Base-by-base conservation (phyloP, 164 flowering plant species). In the Cinnamomum chago region DNA sequence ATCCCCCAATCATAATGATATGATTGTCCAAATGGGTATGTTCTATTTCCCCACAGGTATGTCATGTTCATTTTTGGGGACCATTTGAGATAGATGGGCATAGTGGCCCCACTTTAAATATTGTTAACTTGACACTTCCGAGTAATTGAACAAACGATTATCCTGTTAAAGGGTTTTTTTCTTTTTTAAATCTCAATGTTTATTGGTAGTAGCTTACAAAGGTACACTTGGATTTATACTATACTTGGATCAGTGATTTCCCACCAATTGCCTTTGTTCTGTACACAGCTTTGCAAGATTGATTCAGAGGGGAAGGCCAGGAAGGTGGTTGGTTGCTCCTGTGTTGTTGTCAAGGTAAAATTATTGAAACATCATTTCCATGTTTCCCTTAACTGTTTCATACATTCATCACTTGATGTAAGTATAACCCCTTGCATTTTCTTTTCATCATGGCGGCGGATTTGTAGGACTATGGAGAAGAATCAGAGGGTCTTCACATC, bases 301-400 rank as follows among this genome's bases (percentile, higher is more conserved):
- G 97, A 91, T 72, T 86, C 97, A 0, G 94, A 91, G 72, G 96
- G 96, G 10, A 91, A 90, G 40, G 95, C 97, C 1, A 83, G 96
- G 82, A 91, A 93, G 76, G 97, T 93, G 24, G 91, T 90, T 10
- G 92, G 93, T 50, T 87, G 91, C 81, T 88, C 94, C 13, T 87
- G 90, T 28, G 85, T 90, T 70, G 96, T 93, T 64, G 88, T 93
- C 51, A 91, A 90, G 94, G 98, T 90, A 82, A 20, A 28, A 13
- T 12, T 14, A 1, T 27, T 28, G 69, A 66, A 10, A 12, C 27
- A 30, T 14, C 15, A 30, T 66, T 66, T 30, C 47, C 47, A 5
- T 66, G 22, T 35, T 18, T 66, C 22, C 9, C 64, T 64, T 20
- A 3, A 2, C 27, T 65, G 20, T 51, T 64, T 62, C 79, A 0